Base-by-base conservation (phyloP, 176 grass and related monocot genomes). In the Oryza officinalis region DNA sequence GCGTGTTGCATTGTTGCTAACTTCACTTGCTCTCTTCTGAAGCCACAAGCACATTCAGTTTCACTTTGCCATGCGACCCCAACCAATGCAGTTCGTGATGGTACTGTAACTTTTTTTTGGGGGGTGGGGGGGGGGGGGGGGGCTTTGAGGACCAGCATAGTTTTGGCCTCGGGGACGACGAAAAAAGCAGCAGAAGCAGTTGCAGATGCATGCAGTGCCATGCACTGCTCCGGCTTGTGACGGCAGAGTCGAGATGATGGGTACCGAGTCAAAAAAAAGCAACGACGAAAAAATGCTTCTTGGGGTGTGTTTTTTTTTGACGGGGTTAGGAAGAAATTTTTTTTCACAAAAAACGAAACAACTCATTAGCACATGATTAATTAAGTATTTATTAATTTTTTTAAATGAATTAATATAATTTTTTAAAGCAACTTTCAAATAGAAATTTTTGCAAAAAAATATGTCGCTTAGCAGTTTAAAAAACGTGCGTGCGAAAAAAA, bases 121-220 rank as follows among this genome's bases (percentile, higher is more conserved):
- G n/a, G n/a, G n/a, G n/a, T n/a, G n/a, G n/a, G n/a, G n/a, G n/a
- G n/a, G n/a, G n/a, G n/a, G n/a, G n/a, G n/a, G n/a, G n/a, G n/a
- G 32, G 22, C 23, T 38, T 15, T 41, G 43, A 69, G 43, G 46
- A 67, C 63, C 43, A 10, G 44, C 5, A 37, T 28, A 61, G 30
- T 65, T 65, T 63, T 71, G 26, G 37, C 86, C 80, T 82, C 65
- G 86, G 80, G 66, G 65, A 23, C 17, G 50, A 23, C 38, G n/a
- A 81, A 37, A 41, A 37, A 81, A 76, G 65, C 27, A 13, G 20
- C 10, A n/a, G 71, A 9, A 10, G 69, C 15, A 41, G 40, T 18
- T 25, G 65, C 76, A 35, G 79, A 54, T 50, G 69, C 66, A 71
- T 23, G 72, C 61, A 57, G 33, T 45, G 41, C 27, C 25, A 40